phyloP scores from a whole-genome alignment of 345 rosid genomes.

The Pistacia vera region DNA sequence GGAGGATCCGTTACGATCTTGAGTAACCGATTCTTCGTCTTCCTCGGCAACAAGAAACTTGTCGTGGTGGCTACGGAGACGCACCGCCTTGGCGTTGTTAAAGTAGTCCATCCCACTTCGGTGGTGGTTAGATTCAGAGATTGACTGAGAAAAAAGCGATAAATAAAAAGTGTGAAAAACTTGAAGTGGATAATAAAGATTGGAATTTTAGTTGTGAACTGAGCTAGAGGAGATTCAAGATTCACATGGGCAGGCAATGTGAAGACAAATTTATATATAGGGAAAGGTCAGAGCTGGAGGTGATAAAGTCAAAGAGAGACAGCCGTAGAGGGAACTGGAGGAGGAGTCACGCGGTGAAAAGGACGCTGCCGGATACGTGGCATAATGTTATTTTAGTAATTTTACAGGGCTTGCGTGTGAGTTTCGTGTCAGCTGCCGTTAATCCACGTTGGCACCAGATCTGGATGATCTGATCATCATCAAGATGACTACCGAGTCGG shows the following conservation, averaged over 20 bases:
- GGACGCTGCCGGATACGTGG: neutral
- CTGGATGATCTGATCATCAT: too few species aligned
- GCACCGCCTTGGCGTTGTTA: slow-evolving; percentile 69
- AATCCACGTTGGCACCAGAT: too few species aligned
- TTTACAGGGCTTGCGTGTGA: neutral
- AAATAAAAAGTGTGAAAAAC: neutral
- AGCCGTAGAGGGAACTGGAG: neutral
- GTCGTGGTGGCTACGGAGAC: slow-evolving; percentile 75
- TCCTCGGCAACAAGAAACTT: slow-evolving; percentile 74
- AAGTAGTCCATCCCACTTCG: slow-evolving; percentile 71
- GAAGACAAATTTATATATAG: neutral
- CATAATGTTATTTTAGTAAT: neutral
- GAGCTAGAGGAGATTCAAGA: neutral
- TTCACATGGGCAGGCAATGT: neutral
- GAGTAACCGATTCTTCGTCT: slow-evolving; percentile 69
- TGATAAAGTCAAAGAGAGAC: neutral
- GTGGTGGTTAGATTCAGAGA: slow-evolving; percentile 20
- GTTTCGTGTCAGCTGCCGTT: neutral
- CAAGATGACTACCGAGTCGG: too few species aligned
- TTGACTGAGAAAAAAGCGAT: neutral
- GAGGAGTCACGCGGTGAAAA: neutral
- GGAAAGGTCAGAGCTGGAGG: neutral
- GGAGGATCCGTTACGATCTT: slow-evolving; percentile 64
- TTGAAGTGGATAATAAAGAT: neutral
- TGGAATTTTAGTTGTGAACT: neutral